Base-by-base conservation (phyloP, 768 basidiomycete genomes). In the Terana coerulea region DNA sequence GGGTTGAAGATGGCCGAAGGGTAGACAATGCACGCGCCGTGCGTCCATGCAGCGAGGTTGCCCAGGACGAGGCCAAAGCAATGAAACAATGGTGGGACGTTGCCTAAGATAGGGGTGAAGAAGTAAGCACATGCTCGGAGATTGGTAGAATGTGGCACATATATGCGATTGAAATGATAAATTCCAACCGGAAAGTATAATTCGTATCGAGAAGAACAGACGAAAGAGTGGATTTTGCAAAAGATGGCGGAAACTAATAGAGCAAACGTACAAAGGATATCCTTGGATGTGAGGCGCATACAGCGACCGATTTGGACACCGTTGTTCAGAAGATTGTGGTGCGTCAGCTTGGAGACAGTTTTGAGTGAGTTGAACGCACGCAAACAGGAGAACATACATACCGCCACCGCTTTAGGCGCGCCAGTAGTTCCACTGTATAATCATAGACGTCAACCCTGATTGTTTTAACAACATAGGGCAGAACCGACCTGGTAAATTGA, bases 51-150 rank as follows among this genome's bases (percentile, higher is more conserved):
- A 0, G 88, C 85, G 22, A 91, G 72, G 60, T 91, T 91, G 40
- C 89, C 89, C 60, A 89, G 65, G n/a, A 91, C 80, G 28, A 90
- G 81, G 60, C 88, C 90, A 78, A 91, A 91, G 63, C 90, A 92
- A 64, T 93, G 90, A 64, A 91, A 93, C 1, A 91, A 67, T 0
- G 90, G 90, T 2, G 90, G 90, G 1, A 83, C 83, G 55, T 92
- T 91, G 74, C 87, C 88, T 36, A 4, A 31, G 19, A 15, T 6
- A 22, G 33, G 43, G 24, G 10, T 37, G 36, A 12, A 31, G 47
- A 9, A 62, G 47, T 35, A 12, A 35, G 56, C 34, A n/a, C n/a
- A n/a, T n/a, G n/a, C n/a, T n/a, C n/a, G n/a, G n/a, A n/a, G n/a
- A n/a, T n/a, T n/a, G n/a, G n/a, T n/a, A n/a, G n/a, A n/a, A n/a